Evolutionary conservation across 371 early-diverging fungal species (phyloP).

Genomic region (Syncephalastrum monosporum): DNA sequence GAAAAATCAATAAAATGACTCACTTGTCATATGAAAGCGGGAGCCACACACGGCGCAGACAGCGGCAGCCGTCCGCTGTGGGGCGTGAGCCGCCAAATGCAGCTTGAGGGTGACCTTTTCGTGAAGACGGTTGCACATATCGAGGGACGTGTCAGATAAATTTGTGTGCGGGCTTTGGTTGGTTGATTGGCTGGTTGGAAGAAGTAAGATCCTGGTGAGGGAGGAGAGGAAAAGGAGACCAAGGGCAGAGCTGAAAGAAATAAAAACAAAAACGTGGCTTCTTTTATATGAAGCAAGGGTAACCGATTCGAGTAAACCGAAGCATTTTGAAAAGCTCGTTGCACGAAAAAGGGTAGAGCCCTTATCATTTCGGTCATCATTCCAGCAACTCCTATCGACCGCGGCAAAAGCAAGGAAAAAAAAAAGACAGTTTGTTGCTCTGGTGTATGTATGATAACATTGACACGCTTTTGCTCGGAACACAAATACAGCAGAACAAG

Average conservation of each 20-base stretch:
- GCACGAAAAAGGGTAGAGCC: constrained; percentile 1
- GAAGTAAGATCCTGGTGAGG: too few species aligned
- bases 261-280: constrained; percentile 7
- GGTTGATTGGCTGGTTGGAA: too few species aligned
- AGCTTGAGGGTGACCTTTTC: too few species aligned
- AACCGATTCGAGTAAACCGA: constrained; percentile 5
- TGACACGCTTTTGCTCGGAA: constrained; percentile 5
- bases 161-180: too few species aligned
- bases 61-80: constrained; percentile 9
- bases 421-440: background rate
- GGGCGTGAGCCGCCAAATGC: background rate
- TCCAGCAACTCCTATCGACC: constrained; percentile 8
- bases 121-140: too few species aligned
- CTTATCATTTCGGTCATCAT: constrained; percentile 9
- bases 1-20: constrained; percentile 8
- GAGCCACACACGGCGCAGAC: constrained; percentile 36
- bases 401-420: background rate
- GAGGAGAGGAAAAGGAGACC: too few species aligned
- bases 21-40: constrained; percentile 38
- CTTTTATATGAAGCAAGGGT: constrained; percentile 1
- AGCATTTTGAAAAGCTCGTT: background rate
- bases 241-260: background rate
- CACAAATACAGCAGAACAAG: constrained; percentile 2
- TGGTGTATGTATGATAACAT: constrained; percentile 2
- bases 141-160: too few species aligned